These are phyloP conservation scores for Boletus edulis DNA, from an alignment of 768 basidiomycete species.

Conservation along the genomic window DNA sequence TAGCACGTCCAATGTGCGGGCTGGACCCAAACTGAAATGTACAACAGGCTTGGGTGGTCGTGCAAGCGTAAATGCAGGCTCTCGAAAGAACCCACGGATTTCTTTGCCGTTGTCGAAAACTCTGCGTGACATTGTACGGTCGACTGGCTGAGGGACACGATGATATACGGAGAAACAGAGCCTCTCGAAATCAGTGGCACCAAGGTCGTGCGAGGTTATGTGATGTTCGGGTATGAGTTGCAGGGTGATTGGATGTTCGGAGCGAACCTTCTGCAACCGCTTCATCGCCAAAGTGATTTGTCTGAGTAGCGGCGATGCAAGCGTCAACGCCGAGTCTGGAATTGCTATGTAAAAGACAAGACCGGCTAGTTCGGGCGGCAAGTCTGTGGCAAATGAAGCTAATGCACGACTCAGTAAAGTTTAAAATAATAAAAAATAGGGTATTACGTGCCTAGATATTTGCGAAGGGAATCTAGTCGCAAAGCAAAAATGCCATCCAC, in stretches of 20 bases:
- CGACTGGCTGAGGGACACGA: slow-evolving; percentile 58
- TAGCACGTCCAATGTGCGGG: slow-evolving; percentile 46
- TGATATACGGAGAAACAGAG: slow-evolving; percentile 71
- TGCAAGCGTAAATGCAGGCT: slow-evolving; percentile 64
- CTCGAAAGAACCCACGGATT: slow-evolving; percentile 53
- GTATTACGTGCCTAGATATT: slow-evolving; percentile 50
- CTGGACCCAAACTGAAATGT: slow-evolving; percentile 39
- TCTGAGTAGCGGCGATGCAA: slow-evolving; percentile 65
- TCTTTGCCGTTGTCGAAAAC: slow-evolving; percentile 41
- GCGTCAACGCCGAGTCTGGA: slow-evolving; percentile 57
- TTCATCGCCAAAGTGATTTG: slow-evolving; percentile 64
- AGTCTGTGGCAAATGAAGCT: slow-evolving; percentile 51
- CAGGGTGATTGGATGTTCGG: slow-evolving; percentile 53
- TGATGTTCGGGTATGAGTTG: slow-evolving; percentile 73
- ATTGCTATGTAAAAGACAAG: slow-evolving; percentile 69
- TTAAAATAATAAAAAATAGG: not conserved
- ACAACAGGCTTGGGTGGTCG: slow-evolving; percentile 38
- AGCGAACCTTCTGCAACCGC: slow-evolving; percentile 48
- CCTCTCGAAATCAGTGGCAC: slow-evolving; percentile 36
- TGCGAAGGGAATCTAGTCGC: slow-evolving; percentile 69
- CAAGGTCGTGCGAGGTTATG: slow-evolving; percentile 37
- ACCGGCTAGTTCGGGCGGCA: slow-evolving; percentile 38
- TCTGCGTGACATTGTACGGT: slow-evolving; percentile 57
- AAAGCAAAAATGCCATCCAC: slow-evolving; percentile 61
- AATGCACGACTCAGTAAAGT: not conserved